A percentile compares a stretch with the other conserved stretches of the same genome.
Evolutionary conservation across 257 asterid genomes (phyloP).

Genomic region (Salvia hispanica): DNA sequence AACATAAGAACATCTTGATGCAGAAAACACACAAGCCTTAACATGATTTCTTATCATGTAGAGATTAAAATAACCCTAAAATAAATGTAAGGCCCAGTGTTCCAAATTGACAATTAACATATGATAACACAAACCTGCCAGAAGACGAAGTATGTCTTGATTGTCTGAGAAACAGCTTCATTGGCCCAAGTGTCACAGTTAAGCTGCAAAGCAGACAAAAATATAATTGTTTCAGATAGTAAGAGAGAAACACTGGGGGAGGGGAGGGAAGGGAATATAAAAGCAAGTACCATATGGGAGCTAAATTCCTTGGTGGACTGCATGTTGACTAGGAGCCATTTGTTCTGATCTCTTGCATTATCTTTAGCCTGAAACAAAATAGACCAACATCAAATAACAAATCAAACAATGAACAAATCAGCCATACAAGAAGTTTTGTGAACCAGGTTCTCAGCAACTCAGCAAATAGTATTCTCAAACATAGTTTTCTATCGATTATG

Average conservation of each 20-base stretch:
- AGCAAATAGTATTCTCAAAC: constrained; percentile 20
- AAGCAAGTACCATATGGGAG: constrained; percentile 82
- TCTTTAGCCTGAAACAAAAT: constrained; percentile 77
- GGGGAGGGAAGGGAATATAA: not conserved
- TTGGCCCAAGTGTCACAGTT: constrained; percentile 99
- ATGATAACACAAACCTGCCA: constrained; percentile 77
- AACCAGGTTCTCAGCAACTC: constrained; percentile 18
- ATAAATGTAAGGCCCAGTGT: not conserved
- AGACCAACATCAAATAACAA: constrained; percentile 24
- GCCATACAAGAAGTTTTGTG: constrained; percentile 13
- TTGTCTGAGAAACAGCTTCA: constrained; percentile 96
- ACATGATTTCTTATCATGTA: constrained; percentile 2
- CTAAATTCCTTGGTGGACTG: constrained; percentile 92
- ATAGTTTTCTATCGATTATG: not conserved
- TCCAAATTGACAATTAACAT: constrained; percentile 21
- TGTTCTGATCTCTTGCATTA: constrained; percentile 67
- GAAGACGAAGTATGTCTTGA: constrained; percentile 84
- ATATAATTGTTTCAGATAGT: not conserved
- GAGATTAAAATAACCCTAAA: too few species aligned
- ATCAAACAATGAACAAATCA: constrained; percentile 11
- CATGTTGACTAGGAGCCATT: constrained; percentile 92
- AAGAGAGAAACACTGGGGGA: not conserved
- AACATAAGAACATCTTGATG: not conserved
- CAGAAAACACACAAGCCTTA: not conserved
- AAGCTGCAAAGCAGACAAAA: constrained; percentile 50